These are phyloP conservation scores for Chalciporus sphaerocephalus DNA, from an alignment of 768 basidiomycete species.

Conservation along the genomic window DNA sequence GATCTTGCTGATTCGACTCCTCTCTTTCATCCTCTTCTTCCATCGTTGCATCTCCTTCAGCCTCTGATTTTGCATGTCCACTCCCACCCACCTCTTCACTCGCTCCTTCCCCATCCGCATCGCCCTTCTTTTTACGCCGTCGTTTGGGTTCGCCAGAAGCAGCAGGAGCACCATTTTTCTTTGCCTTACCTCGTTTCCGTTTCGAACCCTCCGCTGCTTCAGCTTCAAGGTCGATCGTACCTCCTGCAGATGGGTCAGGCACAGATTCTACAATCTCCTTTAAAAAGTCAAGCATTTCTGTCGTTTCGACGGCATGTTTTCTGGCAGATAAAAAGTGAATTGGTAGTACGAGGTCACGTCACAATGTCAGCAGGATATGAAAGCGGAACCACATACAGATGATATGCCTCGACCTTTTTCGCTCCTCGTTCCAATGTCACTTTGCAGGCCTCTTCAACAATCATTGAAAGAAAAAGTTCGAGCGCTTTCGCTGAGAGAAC, in stretches of 20 bases:
- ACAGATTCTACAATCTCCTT: constrained; percentile 85
- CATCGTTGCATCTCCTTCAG: constrained; percentile 33
- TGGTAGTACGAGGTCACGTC: constrained; percentile 4
- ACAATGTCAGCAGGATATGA: not conserved
- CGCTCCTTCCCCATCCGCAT: constrained; percentile 31
- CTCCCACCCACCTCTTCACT: constrained; percentile 35
- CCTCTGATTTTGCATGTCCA: constrained; percentile 36
- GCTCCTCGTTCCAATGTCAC: constrained; percentile 75
- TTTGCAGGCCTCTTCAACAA: constrained; percentile 78
- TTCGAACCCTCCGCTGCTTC: constrained; percentile 51
- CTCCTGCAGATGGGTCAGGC: constrained; percentile 83
- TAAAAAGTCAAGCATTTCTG: constrained; percentile 89
- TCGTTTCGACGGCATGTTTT: constrained; percentile 87
- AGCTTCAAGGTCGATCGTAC: constrained; percentile 67
- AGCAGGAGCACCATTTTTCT: constrained; percentile 39
- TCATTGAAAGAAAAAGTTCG: constrained; percentile 82
- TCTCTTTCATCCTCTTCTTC: constrained; percentile 44
- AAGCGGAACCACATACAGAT: constrained; percentile 62
- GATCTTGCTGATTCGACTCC: constrained; percentile 38
- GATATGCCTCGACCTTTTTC: constrained; percentile 89
- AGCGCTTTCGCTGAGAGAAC: constrained; percentile 80
- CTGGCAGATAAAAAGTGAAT: no score
- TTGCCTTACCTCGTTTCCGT: constrained; percentile 57
- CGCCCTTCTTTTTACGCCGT: constrained; percentile 46
- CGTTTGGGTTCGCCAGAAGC: constrained; percentile 39